A percentile compares a stretch with the other conserved stretches of the same genome.
Evolutionary conservation across 805 yeast genomes (phyloP).

Genomic region (Metschnikowia kunwiensis): DNA sequence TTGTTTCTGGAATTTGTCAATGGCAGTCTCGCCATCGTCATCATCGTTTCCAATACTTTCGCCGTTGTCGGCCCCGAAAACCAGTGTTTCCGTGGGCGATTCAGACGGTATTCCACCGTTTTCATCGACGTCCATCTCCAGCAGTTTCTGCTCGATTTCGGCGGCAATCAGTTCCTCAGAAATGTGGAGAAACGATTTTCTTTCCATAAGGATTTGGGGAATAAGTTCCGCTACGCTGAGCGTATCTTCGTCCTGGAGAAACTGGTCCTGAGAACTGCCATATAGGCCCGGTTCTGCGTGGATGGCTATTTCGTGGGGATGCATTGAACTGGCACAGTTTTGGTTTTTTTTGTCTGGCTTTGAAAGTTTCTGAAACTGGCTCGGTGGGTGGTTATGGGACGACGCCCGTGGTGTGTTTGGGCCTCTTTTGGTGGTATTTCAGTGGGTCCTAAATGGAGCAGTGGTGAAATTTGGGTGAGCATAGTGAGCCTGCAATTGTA

Average conservation of each 20-base stretch:
- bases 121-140: slow-evolving; percentile 7
- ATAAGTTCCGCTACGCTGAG: slow-evolving; percentile 53
- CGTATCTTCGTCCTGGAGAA: slow-evolving; percentile 39
- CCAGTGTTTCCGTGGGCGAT: not conserved
- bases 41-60: not conserved
- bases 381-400: no score
- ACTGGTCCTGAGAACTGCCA: slow-evolving; percentile 36
- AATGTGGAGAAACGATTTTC: slow-evolving; percentile 56
- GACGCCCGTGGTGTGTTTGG: no score
- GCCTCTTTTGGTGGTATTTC: no score
- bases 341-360: no score
- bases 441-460: no score
- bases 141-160: slow-evolving; percentile 36
- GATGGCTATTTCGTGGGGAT: slow-evolving; percentile 14
- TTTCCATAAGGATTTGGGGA: slow-evolving; percentile 55
- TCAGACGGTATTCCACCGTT: slow-evolving; percentile 3
- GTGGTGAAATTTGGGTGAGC: no score
- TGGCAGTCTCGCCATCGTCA: slow-evolving; percentile 18
- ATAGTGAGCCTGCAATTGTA: no score
- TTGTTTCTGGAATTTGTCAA: slow-evolving; percentile 39
- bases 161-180: slow-evolving; percentile 52
- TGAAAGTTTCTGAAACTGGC: no score
- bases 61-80: slow-evolving; percentile 4
- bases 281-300: slow-evolving; percentile 29
- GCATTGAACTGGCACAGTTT: no score